Base-by-base conservation (phyloP, 2,329 filamentous ascomycete genomes). In the Exophiala calicioides region DNA sequence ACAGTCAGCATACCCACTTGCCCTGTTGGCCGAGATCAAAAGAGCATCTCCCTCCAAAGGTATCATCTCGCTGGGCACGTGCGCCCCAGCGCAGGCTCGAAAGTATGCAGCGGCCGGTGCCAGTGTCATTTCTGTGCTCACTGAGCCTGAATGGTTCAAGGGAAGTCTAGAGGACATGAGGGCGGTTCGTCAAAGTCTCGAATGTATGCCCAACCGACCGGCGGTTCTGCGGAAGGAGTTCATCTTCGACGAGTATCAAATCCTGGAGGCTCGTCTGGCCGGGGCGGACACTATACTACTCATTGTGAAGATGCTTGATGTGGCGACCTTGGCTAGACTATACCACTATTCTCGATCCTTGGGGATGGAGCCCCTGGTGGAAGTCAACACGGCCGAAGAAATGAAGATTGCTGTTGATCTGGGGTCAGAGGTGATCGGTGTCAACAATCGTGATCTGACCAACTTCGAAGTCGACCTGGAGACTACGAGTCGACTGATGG, bases 101-200 rank as follows among this genome's bases (percentile, higher is more conserved):
- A 89, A 86, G 58, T 98, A 98, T 66, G 93, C 94, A 7, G 78
- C 93, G 40, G 90, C 93, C 5, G 94, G 93, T 10, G 93, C 93
- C 36, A 97, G 91, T 65, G 89, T 95, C 29, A 98, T 98, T 57
- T 97, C 93, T 1, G 93, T 98, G n/a, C 79, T 98, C 35, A 98
- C 93, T 0, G 93, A 98, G 69, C 93, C 94, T 0, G 87, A 97
- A 63, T 98, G 93, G 93, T 98, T 98, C 76, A 97, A 96, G 71
- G 93, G 93, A 36, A 95, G 86, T 68, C 90, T 98, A 51, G 91
- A 98, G 48, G 93, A 98, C 65, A 73, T 98, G 43, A 82, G 87
- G 50, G 82, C 85, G 24, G 93, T 97, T 21, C 82, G 93, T 33
- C 87, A 91, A 67, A 90, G 88, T 37, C 73, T 98, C n/a, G 82